These are phyloP conservation scores for Clathrospora elynae DNA, from an alignment of 2,329 filamentous ascomycete species.

Conservation along the genomic window DNA sequence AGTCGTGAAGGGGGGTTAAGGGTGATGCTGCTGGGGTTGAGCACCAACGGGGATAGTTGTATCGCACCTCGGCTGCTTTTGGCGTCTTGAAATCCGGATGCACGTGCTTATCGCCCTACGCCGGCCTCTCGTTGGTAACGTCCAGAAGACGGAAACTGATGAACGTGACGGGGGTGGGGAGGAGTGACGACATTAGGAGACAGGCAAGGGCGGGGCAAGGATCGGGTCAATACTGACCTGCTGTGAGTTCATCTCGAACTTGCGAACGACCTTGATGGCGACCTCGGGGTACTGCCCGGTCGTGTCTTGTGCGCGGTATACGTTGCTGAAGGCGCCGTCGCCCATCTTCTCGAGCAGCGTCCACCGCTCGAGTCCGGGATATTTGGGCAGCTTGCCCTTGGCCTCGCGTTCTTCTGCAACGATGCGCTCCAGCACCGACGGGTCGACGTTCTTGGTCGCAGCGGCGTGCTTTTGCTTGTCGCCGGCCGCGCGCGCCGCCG, in stretches of 20 bases:
- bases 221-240: constrained; percentile 75
- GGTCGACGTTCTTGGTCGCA: constrained; percentile 58
- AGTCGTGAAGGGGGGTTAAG: constrained; percentile 21
- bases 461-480: constrained; percentile 64
- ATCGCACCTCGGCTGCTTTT: constrained; percentile 94
- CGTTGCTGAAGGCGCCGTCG: constrained; percentile 97
- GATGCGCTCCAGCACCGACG: constrained; percentile 76
- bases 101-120: constrained; percentile 86
- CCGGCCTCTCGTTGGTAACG: constrained; percentile 57
- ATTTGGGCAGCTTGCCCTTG: constrained; percentile 82
- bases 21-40: constrained; percentile 39
- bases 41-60: constrained; percentile 33
- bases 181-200: constrained; percentile 39
- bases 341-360: constrained; percentile 95
- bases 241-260: constrained; percentile 98
- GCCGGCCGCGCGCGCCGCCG: constrained; percentile 66
- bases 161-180: constrained; percentile 30
- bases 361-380: constrained; percentile 86
- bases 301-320: constrained; percentile 84
- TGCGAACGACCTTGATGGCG: constrained; percentile 97
- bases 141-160: constrained; percentile 37
- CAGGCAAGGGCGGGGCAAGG: constrained; percentile 39
- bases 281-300: constrained; percentile 76
- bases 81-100: constrained; percentile 94
- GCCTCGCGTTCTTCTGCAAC: constrained; percentile 90